Evolutionary conservation across 2,329 filamentous ascomycete species (phyloP).

Genomic region (Pseudogymnoascus sp.): DNA sequence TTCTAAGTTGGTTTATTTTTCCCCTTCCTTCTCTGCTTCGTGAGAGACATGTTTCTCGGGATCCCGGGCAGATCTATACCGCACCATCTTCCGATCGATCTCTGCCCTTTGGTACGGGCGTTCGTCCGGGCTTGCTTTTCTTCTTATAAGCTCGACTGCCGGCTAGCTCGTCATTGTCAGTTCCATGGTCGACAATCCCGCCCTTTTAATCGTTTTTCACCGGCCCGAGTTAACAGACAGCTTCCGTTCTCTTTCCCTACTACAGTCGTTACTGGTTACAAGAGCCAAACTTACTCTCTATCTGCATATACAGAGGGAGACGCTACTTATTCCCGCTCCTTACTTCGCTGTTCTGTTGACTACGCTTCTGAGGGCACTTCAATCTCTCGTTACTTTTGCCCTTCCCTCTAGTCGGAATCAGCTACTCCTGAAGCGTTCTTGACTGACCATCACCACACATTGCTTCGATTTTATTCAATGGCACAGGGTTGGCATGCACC

Average conservation of each 20-base stretch:
- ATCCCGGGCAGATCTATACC: neutral
- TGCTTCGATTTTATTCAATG: conserved; percentile 17
- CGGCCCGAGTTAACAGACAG: neutral
- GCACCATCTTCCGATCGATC: neutral
- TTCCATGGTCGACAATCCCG: neutral
- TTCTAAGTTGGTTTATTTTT: neutral
- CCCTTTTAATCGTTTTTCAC: neutral
- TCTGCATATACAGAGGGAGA: neutral
- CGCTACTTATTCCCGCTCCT: neutral
- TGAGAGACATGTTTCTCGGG: conserved; percentile 6
- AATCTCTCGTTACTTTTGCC: neutral
- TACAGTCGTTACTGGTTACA: conserved; percentile 3
- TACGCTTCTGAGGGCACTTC: neutral
- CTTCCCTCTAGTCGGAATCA: neutral
- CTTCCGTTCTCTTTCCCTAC: neutral
- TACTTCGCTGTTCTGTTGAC: neutral
- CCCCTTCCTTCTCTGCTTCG: neutral
- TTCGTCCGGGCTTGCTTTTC: neutral
- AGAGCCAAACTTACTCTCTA: neutral
- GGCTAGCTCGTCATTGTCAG: neutral
- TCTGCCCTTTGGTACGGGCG: neutral
- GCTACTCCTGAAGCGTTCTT: neutral
- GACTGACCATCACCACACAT: neutral
- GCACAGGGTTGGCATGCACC: conserved; percentile 20
- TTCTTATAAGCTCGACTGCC: neutral